Base-by-base conservation (phyloP, 2,329 filamentous ascomycete genomes). In the Aspergillus brasiliensis region DNA sequence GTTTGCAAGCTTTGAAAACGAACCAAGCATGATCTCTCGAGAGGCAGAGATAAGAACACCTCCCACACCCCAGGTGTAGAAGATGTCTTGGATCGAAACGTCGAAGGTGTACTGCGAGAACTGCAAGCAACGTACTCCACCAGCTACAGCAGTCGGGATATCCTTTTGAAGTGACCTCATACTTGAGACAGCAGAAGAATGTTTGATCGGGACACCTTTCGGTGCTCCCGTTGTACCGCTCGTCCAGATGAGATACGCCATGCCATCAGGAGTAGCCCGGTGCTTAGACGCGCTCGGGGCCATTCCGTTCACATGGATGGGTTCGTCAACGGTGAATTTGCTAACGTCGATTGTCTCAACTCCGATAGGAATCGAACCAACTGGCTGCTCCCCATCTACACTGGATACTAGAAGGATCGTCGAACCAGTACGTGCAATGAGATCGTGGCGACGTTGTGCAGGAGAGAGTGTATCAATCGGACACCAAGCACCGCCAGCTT, bases 401-500 rank as follows among this genome's bases (percentile, higher is more conserved):
- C 63, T 62, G 1, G 67, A 72, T 21, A 71, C 63, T 7, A 77
- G 56, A 23, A 77, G 61, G 3, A 75, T 59, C 10, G 63, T 64
- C 17, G 73, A 66, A 19, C 66, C 69, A 5, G 75, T 78, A 19
- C 75, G 69, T 15, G 69, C 69, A 34, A 79, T 74, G 3, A 78
- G 68, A 25, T 75, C 73, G 49, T 75, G 75, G n/a, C 74, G 75
- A 47, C 77, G 69, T 54, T 73, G 73, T 10, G 72, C 31, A 15
- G 77, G 76, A 17, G 75, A 77, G 5, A 73, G 73, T 8, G 75
- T 69, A 61, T 79, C 77, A 27, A 80, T 74, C 0, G 77, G 76
- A 59, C 73, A 78, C 71, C 75, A 79, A 1, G 76, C 78, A 19
- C 67, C 74, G 1, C 79, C 79, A 27, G 77, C 73, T 59, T 80